These are phyloP conservation scores for Eurotiales sp. DNA, from an alignment of 2,329 filamentous ascomycete species.

Conservation along the genomic window DNA sequence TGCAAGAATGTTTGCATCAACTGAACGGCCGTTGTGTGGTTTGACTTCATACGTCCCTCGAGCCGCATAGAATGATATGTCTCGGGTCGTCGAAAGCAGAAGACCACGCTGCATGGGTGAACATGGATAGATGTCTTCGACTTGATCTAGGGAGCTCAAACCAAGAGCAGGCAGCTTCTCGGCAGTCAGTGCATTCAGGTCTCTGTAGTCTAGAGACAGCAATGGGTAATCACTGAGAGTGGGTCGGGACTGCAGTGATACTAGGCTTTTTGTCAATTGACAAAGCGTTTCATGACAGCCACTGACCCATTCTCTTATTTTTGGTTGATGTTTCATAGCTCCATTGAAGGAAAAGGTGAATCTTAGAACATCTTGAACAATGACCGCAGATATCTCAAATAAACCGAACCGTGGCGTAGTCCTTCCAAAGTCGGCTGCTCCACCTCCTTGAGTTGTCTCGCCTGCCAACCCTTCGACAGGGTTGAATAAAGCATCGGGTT, in stretches of 20 bases:
- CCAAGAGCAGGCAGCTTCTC: slow-evolving; percentile 37
- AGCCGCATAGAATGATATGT: slow-evolving; percentile 38
- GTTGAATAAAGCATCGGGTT: slow-evolving; percentile 42
- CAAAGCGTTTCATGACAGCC: slow-evolving; percentile 33
- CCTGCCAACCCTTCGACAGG: slow-evolving; percentile 45
- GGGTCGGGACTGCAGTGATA: slow-evolving; percentile 20
- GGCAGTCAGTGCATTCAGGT: slow-evolving; percentile 34
- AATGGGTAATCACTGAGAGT: slow-evolving; percentile 46
- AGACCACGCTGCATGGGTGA: slow-evolving; percentile 41
- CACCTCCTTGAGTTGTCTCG: slow-evolving; percentile 43
- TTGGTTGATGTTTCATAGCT: slow-evolving; percentile 44
- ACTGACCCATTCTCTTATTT: slow-evolving; percentile 43
- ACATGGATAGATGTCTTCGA: slow-evolving; percentile 42
- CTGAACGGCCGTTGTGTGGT: slow-evolving; percentile 13
- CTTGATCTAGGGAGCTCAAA: slow-evolving; percentile 21
- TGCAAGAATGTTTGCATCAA: slow-evolving; percentile 27
- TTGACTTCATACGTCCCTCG: slow-evolving; percentile 36
- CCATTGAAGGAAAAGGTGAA: slow-evolving; percentile 52
- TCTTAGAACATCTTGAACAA: slow-evolving; percentile 44
- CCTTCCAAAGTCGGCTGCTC: slow-evolving; percentile 44
- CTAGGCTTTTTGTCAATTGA: slow-evolving; percentile 26
- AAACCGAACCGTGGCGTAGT: slow-evolving; percentile 46
- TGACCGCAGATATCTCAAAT: slow-evolving; percentile 52
- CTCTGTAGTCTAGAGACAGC: slow-evolving; percentile 41
- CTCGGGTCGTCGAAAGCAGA: slow-evolving; percentile 42